Base-by-base conservation (phyloP, 2,329 filamentous ascomycete genomes). In the Dryadomyces quercus-mongolicae region DNA sequence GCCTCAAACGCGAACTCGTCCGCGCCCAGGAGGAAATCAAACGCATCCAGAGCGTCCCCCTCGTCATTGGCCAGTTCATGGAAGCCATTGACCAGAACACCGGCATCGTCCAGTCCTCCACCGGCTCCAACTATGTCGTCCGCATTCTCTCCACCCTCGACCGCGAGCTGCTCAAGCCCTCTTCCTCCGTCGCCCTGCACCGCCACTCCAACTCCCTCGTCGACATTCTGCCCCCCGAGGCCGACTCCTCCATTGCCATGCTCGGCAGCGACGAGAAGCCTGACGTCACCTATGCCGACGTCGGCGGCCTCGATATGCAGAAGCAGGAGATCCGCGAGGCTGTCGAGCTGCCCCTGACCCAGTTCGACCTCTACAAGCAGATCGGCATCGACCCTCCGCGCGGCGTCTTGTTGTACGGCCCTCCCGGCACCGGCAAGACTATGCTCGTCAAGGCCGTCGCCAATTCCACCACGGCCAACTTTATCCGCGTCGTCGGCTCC, bases 21-120 rank as follows among this genome's bases (percentile, higher is more conserved):
- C 84, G 93, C 63, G 93, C 93, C 62, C 93, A 98, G 70, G 93
- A 98, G 71, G 93, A 98, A 75, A 98, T 98, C 75, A 98, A 98
- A 78, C 85, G 93, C 61, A 98, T 98, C 69, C 93, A 98, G 75
- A 96, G 90, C 70, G 93, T 98, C 54, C 93, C 93, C 31, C 74
- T 98, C 58, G 93, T 98, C 59, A 98, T 98, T 68, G 93, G 93
- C 57, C 93, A 98, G 72, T 98, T 98, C 68, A 98, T 98, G 93
- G 93, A 98, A 73, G 93, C 93, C 54, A 98, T 98, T 67, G 93
- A 98, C 70, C 93, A 98, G 73, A 98, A 96, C 71, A 98, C 93
- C 60, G 93, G 93, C 55, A 98, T 98, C 62, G 93, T 98, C 59
- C 93, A 98, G 71, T 97, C 92, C 51, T 96, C 90, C 60, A 98